Evolutionary conservation across 306 rosid genomes (phyloP).

Genomic region (Ormosia semicastrata): DNA sequence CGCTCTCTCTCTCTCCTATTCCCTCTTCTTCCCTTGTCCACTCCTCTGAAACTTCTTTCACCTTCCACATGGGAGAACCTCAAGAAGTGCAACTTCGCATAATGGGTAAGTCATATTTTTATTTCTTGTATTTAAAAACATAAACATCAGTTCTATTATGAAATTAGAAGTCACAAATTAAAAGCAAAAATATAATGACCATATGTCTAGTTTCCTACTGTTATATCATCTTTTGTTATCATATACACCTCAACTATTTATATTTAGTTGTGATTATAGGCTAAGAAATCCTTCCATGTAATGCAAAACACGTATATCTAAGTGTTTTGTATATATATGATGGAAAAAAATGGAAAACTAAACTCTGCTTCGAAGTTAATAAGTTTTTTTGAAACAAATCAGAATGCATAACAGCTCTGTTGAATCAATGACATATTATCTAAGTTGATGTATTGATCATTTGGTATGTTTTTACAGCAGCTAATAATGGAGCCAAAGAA

Average conservation of each 20-base stretch:
- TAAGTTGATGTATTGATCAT: background rate
- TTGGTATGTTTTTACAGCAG: background rate
- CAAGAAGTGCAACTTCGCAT: conserved; percentile 24
- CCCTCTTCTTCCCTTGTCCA: background rate
- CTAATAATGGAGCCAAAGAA: conserved; percentile 20
- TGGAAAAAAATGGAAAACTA: background rate
- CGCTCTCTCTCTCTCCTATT: background rate
- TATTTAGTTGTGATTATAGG: background rate
- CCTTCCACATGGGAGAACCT: conserved; percentile 29
- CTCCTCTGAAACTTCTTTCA: background rate
- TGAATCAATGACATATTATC: background rate
- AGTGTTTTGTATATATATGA: background rate
- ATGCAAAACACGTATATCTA: background rate
- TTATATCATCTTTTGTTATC: too few species aligned
- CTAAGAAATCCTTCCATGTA: background rate
- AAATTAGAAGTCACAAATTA: background rate
- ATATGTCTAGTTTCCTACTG: too few species aligned
- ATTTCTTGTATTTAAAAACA: background rate
- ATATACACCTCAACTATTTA: too few species aligned
- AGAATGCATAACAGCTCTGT: background rate
- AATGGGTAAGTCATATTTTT: conserved; percentile 23
- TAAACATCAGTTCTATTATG: background rate
- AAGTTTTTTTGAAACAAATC: background rate
- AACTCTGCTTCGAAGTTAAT: background rate
- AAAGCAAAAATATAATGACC: too few species aligned